Percentiles rank a stretch among this genome's conserved stretches.
These are phyloP conservation scores for Paecilomyces dactylethromorphus DNA, from an alignment of 2,329 filamentous ascomycete genomes.

Conservation along the genomic window DNA sequence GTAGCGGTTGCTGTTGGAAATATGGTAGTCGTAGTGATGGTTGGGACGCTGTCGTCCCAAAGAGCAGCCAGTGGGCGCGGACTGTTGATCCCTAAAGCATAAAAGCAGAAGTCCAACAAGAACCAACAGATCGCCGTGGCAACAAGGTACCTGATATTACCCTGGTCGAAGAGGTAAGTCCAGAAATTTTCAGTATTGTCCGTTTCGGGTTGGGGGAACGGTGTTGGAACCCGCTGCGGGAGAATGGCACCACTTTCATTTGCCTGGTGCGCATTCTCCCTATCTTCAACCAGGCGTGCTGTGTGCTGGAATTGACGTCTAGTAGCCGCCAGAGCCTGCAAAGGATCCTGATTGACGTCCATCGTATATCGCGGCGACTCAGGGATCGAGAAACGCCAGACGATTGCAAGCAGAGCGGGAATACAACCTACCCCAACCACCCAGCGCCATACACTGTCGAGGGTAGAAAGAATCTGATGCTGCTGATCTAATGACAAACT, in stretches of 20 bases:
- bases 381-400: slow-evolving; percentile 58
- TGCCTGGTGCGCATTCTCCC: background rate
- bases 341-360: slow-evolving; percentile 37
- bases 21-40: slow-evolving; percentile 15
- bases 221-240: too few relatives aligned
- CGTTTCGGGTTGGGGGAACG: background rate
- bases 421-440: slow-evolving; percentile 57
- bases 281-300: slow-evolving; percentile 6
- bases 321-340: too few relatives aligned
- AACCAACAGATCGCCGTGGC: slow-evolving; percentile 44
- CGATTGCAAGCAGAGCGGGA: slow-evolving; percentile 55
- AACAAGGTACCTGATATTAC: slow-evolving; percentile 20
- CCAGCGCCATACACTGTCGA: slow-evolving; percentile 58
- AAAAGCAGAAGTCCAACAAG: slow-evolving; percentile 46
- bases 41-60: slow-evolving; percentile 11
- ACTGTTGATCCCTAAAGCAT: slow-evolving; percentile 40
- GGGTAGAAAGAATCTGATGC: slow-evolving; percentile 27
- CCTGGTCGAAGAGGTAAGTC: slow-evolving; percentile 17
- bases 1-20: slow-evolving; percentile 14
- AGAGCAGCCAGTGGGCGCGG: slow-evolving; percentile 16
- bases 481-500: slow-evolving; percentile 48
- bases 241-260: too few relatives aligned
- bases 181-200: slow-evolving; percentile 13
- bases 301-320: background rate
- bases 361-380: slow-evolving; percentile 58